A percentile compares a stretch with the other conserved stretches of the same genome.
Conservation (phyloP, 768 basidiomycete species). For the Boletus insuetus region DNA sequence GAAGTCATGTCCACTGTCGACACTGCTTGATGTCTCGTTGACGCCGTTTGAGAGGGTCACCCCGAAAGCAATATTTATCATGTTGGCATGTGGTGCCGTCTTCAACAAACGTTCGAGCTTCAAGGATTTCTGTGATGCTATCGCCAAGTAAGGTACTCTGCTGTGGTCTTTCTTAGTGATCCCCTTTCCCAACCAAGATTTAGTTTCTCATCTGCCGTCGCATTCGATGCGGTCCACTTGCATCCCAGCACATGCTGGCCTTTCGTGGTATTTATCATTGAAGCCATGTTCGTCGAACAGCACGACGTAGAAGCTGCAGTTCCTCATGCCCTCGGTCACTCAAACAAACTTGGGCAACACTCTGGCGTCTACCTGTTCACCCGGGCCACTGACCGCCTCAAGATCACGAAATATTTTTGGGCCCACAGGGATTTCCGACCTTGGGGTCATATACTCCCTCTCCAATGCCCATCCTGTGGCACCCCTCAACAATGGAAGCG, state of each 20-base stretch:
- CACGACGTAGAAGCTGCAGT: not conserved
- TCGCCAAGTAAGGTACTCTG: not conserved
- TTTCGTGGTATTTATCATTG: too few relatives aligned
- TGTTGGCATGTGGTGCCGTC: not conserved
- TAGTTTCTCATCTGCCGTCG: too few relatives aligned
- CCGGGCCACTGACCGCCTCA: not conserved
- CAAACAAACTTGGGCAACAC: not conserved
- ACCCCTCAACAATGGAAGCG: not conserved
- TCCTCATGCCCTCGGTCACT: not conserved
- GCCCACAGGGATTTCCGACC: not conserved
- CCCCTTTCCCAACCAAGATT: not conserved
- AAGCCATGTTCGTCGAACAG: not conserved
- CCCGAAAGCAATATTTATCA: not conserved
- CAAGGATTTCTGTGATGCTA: not conserved
- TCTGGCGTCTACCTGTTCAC: not conserved
- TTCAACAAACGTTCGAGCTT: not conserved
- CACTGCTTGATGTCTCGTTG: not conserved
- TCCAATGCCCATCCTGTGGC: not conserved
- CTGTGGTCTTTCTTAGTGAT: too few relatives aligned
- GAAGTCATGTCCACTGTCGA: too few relatives aligned
- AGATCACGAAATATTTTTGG: not conserved
- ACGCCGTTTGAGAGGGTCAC: not conserved
- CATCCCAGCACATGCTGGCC: too few relatives aligned
- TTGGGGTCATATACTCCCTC: not conserved
- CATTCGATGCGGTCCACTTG: too few relatives aligned